Evolutionary conservation across 2,329 filamentous ascomycete genomes (phyloP).

Genomic region (Aspergillus luchuensis): DNA sequence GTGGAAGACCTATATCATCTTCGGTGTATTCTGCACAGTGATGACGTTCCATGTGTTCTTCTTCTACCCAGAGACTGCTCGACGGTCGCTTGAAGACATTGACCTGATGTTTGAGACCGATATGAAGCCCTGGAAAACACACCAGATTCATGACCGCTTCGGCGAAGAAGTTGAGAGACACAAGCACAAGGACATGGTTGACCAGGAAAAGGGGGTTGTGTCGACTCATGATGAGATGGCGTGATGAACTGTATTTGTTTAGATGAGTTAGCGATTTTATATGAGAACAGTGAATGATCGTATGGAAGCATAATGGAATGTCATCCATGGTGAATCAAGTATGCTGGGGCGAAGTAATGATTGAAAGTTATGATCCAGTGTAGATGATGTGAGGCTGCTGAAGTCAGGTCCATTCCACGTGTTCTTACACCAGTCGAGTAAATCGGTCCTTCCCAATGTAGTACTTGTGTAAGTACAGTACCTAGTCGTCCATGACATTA

Average conservation of each 20-base stretch:
- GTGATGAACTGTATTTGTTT: neutral
- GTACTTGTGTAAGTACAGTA: no score
- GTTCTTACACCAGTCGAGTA: no score
- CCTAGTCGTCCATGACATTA: no score
- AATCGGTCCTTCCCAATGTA: no score
- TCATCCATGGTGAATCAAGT: neutral
- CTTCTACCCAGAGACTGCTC: slow-evolving; percentile 67
- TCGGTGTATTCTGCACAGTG: slow-evolving; percentile 69
- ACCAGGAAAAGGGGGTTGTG: slow-evolving; percentile 14
- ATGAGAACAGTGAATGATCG: neutral
- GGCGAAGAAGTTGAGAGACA: slow-evolving; percentile 29
- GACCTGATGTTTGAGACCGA: slow-evolving; percentile 64
- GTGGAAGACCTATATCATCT: slow-evolving; percentile 72
- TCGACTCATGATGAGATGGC: slow-evolving; percentile 18
- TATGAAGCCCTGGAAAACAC: slow-evolving; percentile 36
- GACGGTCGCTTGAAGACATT: slow-evolving; percentile 74
- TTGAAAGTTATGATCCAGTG: neutral
- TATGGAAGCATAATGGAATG: neutral
- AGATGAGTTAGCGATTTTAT: neutral
- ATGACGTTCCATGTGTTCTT: slow-evolving; percentile 71
- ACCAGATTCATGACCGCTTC: slow-evolving; percentile 27
- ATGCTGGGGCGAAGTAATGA: no score
- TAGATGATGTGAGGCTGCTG: neutral
- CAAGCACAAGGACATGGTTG: slow-evolving; percentile 18
- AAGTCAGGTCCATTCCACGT: no score